Percentiles rank a stretch among this genome's conserved stretches.
phyloP scores from a whole-genome alignment of 2,329 filamentous ascomycete genomes.

The Coleophoma cylindrospora region DNA sequence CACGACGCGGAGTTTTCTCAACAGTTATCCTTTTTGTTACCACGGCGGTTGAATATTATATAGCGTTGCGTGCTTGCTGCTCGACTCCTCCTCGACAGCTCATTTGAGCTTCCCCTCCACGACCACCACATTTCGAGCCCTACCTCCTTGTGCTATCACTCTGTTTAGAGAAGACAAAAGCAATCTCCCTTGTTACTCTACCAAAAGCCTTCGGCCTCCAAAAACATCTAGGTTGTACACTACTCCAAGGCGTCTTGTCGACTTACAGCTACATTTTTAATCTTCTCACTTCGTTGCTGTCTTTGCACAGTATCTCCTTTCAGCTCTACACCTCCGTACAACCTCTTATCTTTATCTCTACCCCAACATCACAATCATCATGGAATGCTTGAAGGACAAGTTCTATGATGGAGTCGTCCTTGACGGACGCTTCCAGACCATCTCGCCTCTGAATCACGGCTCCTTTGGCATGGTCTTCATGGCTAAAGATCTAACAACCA shows the following conservation, averaged over 20 bases:
- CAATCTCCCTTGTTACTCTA: slow-evolving; percentile 19
- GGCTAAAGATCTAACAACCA: slow-evolving; percentile 73
- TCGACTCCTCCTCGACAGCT: slow-evolving; percentile 16
- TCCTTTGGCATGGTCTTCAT: slow-evolving; percentile 99
- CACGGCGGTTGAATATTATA: slow-evolving; percentile 27
- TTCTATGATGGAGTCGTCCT: slow-evolving; percentile 77
- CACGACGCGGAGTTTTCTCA: slow-evolving; percentile 29
- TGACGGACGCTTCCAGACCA: slow-evolving; percentile 83
- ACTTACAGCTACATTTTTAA: slow-evolving; percentile 11
- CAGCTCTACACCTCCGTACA: slow-evolving; percentile 3
- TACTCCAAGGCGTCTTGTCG: slow-evolving; percentile 13
- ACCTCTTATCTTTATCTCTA: slow-evolving; percentile 15
- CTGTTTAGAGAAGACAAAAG: slow-evolving; percentile 31
- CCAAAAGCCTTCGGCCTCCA: slow-evolving; percentile 17
- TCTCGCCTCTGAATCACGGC: slow-evolving; percentile 94
- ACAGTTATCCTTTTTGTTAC: slow-evolving; percentile 20
- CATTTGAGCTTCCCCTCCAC: slow-evolving; percentile 16
- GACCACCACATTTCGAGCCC: slow-evolving; percentile 10
- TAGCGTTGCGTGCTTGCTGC: slow-evolving; percentile 29
- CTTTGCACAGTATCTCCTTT: neutral
- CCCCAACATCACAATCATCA: slow-evolving; percentile 29
- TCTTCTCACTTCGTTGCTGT: slow-evolving; percentile 13
- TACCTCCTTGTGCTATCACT: slow-evolving; percentile 25
- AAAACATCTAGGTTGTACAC: slow-evolving; percentile 26
- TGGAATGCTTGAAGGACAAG: slow-evolving; percentile 85